Evolutionary conservation across 169 alveolate species (phyloP).

Genomic region (Perkinsus marinus): DNA sequence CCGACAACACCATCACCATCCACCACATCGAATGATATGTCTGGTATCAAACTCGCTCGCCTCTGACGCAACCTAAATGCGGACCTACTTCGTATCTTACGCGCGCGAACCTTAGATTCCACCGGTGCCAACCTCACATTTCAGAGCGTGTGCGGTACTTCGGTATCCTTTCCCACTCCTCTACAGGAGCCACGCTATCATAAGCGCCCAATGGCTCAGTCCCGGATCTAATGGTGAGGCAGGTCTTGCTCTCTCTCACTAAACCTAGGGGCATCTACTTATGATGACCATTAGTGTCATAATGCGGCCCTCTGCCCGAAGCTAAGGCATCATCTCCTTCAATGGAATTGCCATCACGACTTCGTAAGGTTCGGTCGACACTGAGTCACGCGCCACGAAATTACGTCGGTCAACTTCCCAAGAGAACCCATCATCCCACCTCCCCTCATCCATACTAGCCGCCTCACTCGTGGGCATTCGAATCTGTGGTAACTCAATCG

Average conservation of each 20-base stretch:
- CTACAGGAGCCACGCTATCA: not conserved
- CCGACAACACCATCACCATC: conserved; percentile 49
- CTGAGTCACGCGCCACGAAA: too few species aligned
- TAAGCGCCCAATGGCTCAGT: not conserved
- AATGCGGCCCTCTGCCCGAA: not conserved
- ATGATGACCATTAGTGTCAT: not conserved
- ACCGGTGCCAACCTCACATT: not conserved
- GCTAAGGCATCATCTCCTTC: too few species aligned
- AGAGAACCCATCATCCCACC: too few species aligned
- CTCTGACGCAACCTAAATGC: not conserved
- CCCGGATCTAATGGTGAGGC: not conserved
- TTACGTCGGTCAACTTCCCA: too few species aligned
- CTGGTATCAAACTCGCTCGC: conserved; percentile 23
- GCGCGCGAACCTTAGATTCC: not conserved
- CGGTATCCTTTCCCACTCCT: not conserved
- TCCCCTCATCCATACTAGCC: too few species aligned
- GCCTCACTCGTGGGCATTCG: too few species aligned
- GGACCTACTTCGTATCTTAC: not conserved
- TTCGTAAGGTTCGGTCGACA: too few species aligned
- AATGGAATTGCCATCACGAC: too few species aligned
- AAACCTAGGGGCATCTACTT: not conserved
- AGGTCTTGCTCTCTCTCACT: not conserved
- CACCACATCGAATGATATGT: conserved; percentile 37
- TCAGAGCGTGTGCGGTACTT: not conserved
- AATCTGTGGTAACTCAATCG: not conserved